Evolutionary conservation across 1,139 yeast genomes (phyloP), one percentile per base, ranked within the genome.

Genomic region (Cylindricascospora bacillispora): DNA sequence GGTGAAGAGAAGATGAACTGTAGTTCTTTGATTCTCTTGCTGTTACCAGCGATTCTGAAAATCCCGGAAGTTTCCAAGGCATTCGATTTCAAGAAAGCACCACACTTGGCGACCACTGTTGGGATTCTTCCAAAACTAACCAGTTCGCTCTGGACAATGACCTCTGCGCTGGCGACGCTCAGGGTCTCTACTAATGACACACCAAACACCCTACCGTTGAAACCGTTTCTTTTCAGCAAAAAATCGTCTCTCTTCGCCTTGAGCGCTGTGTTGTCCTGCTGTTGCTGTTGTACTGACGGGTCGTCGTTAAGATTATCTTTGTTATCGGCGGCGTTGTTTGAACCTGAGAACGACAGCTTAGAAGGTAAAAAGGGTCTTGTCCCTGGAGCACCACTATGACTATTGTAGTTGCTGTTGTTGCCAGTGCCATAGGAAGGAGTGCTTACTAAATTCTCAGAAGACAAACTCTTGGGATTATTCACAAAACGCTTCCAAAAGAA

Each of bases 11-110:
- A 89, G 6, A 78, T 65, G 24, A 70, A 66, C 54, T 89, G 97
- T 29, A 89, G 62, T 44, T 83, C 93, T 45, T 82, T 82, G 27
- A 89, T 74, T 32, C 98, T 66, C 49, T 83, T 79, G 15, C 86
- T 77, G 10, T 93, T 78, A 6, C 99, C 99, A 2, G 93, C 92
- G 3, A 89, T 81, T 38, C 99, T 64, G 52, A 89, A 89, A 5
- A 92, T 82, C 3, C 99, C 98, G 52, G 89, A 93, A 1, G 81
- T 78, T 20, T 65, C 65, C 27, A 79, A 56, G 6, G 81, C 93
- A 41, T 82, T 75, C 30, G 72, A 71, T 49, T 89, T 89, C 38
- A 89, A 59, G 50, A 59, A 86, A 1, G 81, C 76, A 2, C 97
- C 95, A 58, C 98, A 86, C 45, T 85, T 81, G 15, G 97, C 98